phyloP scores from a whole-genome alignment of 768 basidiomycete species.

The Auriscalpium microsporum region DNA sequence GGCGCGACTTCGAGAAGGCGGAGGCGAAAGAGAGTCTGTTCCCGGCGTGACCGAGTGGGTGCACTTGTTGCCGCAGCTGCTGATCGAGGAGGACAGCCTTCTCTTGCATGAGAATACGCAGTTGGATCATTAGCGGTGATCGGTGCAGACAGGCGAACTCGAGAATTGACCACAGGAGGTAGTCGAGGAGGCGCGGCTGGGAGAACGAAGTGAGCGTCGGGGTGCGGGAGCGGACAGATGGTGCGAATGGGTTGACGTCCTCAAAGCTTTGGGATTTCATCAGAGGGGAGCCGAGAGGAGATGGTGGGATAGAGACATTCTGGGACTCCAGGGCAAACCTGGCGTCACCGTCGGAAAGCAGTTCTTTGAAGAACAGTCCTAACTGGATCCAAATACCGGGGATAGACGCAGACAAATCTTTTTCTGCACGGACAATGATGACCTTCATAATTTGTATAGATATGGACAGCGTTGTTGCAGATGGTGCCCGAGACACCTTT shows the following conservation, averaged over 20 bases:
- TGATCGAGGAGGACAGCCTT: slow-evolving; percentile 48
- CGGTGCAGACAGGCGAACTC: slow-evolving; percentile 58
- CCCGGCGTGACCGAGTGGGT: slow-evolving; percentile 17
- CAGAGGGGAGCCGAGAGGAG: slow-evolving; percentile 43
- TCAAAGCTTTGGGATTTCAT: slow-evolving; percentile 4
- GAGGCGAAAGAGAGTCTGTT: slow-evolving; percentile 36
- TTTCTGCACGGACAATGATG: slow-evolving; percentile 53
- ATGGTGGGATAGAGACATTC: slow-evolving; percentile 38
- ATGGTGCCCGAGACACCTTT: slow-evolving; percentile 8
- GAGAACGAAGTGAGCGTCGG: slow-evolving; percentile 18
- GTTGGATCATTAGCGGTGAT: slow-evolving; percentile 54
- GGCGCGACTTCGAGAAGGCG: slow-evolving; percentile 49
- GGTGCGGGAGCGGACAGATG: slow-evolving; percentile 18
- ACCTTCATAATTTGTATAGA: slow-evolving; percentile 62
- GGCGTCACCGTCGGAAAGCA: slow-evolving; percentile 52
- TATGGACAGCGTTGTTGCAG: slow-evolving; percentile 30
- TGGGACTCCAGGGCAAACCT: slow-evolving; percentile 42
- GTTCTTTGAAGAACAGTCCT: slow-evolving; percentile 40
- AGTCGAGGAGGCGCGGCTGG: slow-evolving; percentile 57
- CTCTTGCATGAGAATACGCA: slow-evolving; percentile 59
- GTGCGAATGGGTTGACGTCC: slow-evolving; percentile 17
- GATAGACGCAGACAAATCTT: slow-evolving; percentile 45
- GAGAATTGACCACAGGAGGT: slow-evolving; percentile 62
- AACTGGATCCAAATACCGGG: slow-evolving; percentile 60
- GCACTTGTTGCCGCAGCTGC: slow-evolving; percentile 33